Conservation (phyloP, 2,329 filamentous ascomycete genomes). For the Xylaria sp. region DNA sequence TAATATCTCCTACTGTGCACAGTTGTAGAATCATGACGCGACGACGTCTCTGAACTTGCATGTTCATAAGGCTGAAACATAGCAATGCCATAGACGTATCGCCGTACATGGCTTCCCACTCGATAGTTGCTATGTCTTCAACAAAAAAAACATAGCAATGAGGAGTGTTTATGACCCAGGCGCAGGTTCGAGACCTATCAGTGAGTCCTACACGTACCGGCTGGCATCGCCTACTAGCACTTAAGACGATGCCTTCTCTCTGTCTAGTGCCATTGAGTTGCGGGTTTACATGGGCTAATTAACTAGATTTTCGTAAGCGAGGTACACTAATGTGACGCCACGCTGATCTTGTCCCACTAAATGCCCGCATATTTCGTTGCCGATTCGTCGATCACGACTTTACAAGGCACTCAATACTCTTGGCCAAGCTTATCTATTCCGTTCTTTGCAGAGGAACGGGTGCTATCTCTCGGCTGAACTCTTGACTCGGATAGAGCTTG, state of each 20-base stretch:
- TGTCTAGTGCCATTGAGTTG: slow-evolving; percentile 7
- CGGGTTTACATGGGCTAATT: slow-evolving; percentile 33
- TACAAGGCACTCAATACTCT: slow-evolving; percentile 5
- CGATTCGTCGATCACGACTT: slow-evolving; percentile 34
- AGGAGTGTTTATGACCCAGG: too few species aligned
- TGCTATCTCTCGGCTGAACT: slow-evolving; percentile 30
- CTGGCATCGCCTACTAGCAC: too few species aligned
- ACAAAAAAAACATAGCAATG: too few species aligned
- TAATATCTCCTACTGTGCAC: not conserved
- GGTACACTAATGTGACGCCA: slow-evolving; percentile 46
- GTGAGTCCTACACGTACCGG: too few species aligned
- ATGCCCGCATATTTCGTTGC: slow-evolving; percentile 39
- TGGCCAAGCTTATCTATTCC: slow-evolving; percentile 27
- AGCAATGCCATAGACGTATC: not conserved
- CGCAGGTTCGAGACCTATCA: too few species aligned
- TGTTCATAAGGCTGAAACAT: not conserved
- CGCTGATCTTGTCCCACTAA: slow-evolving; percentile 45
- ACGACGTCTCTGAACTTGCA: too few species aligned
- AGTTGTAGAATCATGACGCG: not conserved
- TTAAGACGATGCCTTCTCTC: not conserved
- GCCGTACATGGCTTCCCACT: not conserved
- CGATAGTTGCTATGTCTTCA: too few species aligned
- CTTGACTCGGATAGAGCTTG: slow-evolving; percentile 14
- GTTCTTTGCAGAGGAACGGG: slow-evolving; percentile 18
- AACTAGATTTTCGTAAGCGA: slow-evolving; percentile 42